Evolutionary conservation across 805 yeast genomes (phyloP).

Genomic region (Kazachstania viticola): DNA sequence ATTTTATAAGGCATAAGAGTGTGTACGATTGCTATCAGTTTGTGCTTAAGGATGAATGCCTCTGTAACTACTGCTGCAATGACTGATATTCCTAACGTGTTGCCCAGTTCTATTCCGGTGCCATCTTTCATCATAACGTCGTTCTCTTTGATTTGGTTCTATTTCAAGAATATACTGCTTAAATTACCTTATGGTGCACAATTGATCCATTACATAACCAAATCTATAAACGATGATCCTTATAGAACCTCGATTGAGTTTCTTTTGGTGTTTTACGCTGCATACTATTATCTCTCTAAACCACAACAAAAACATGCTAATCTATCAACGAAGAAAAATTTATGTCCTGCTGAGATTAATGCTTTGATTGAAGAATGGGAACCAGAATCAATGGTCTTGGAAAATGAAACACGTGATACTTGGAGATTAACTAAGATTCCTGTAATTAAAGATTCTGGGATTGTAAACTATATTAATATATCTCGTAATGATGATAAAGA

Average conservation of each 20-base stretch:
- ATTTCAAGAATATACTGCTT: conserved; percentile 8
- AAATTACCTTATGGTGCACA: conserved; percentile 21
- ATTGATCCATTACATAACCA: conserved; percentile 58
- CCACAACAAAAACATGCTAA: conserved; percentile 66
- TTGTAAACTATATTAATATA: conserved; percentile 22
- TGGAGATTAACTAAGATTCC: conserved; percentile 63
- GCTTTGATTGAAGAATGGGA: conserved; percentile 84
- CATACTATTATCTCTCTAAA: conserved; percentile 63
- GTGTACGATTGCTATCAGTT: too few relatives aligned
- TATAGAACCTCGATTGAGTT: conserved; percentile 76
- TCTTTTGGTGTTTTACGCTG: conserved; percentile 65
- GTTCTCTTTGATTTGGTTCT: conserved; percentile 17
- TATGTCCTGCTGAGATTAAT: conserved; percentile 56
- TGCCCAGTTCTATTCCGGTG: conserved; percentile 22
- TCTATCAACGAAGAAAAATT: conserved; percentile 55
- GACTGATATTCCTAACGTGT: background rate
- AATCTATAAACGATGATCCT: conserved; percentile 91
- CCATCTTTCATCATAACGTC: conserved; percentile 16
- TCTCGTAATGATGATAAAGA: conserved; percentile 23
- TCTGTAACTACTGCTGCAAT: too few relatives aligned
- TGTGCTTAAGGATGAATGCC: too few relatives aligned
- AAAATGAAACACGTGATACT: conserved; percentile 30
- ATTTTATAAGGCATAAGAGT: too few relatives aligned
- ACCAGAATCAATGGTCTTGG: conserved; percentile 71
- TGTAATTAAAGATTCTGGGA: conserved; percentile 44